Percentiles rank a stretch among this genome's conserved stretches.
These are phyloP conservation scores for Citrullus colocynthis DNA, from an alignment of 306 rosid species.

Conservation along the genomic window DNA sequence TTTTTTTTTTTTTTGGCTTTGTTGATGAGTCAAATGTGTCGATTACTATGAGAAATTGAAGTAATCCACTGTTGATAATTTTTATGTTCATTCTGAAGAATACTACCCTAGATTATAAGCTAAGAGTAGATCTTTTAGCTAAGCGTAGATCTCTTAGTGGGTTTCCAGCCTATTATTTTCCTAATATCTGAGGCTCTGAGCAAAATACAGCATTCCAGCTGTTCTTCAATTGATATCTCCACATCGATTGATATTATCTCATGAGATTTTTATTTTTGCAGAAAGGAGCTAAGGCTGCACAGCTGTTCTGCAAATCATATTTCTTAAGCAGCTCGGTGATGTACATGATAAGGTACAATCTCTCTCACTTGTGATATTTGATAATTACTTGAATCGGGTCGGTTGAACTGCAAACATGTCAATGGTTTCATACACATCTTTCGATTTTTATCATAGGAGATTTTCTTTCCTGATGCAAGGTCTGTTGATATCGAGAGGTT, in stretches of 20 bases:
- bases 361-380: neutral
- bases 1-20: neutral
- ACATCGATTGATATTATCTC: neutral
- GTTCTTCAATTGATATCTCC: neutral
- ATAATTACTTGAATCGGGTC: neutral
- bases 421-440: neutral
- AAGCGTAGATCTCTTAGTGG: neutral
- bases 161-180: neutral
- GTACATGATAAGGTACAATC: constrained; percentile 70
- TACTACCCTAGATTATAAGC: neutral
- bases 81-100: neutral
- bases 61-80: neutral
- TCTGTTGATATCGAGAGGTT: neutral
- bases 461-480: neutral
- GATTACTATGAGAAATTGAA: neutral
- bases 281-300: constrained; percentile 80
- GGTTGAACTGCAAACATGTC: neutral
- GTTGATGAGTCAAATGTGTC: neutral
- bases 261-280: constrained; percentile 26
- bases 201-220: neutral
- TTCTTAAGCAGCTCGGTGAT: constrained; percentile 82
- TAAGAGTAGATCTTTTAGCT: neutral
- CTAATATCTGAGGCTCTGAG: neutral
- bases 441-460: neutral
- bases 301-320: constrained; percentile 59